Base-by-base conservation (phyloP, 306 rosid genomes). In the Oemleria cerasiformis region DNA sequence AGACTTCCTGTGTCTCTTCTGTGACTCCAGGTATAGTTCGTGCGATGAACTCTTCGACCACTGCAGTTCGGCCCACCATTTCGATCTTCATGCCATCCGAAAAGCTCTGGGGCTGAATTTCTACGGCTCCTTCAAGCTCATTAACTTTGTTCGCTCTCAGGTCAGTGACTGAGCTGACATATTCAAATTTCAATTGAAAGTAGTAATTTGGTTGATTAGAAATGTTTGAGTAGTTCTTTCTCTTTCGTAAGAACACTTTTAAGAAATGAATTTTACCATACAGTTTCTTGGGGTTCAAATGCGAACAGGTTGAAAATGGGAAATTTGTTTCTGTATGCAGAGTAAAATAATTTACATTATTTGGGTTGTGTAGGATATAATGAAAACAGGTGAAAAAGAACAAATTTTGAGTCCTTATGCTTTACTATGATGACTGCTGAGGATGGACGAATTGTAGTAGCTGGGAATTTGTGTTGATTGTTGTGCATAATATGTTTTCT, bases 81-180 rank as follows among this genome's bases (percentile, higher is more conserved):
- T 94, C 72, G 88, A 94, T 77, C 89, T 91, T 63, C 86, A 45
- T 2, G 57, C 65, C 34, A 51, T 87, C 14, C 79, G 77, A 63
- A 74, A 50, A 23, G 47, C 75, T 17, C 82, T 91, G 62, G 16
- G 72, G 62, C 79, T 94, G 68, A 90, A 89, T 71, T 94, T 91
- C 81, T 91, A 94, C 45, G 82, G 84, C 54, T 89, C 92, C 20
- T 83, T 94, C 74, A 91, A 89, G 85, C 86, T 91, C 73, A 87
- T 94, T 19, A 94, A 94, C 78, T 94, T 72, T 73, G 80, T 91
- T 38, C 95, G 96, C 75, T 80, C 90, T 38, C 85, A 81, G 95
- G 97, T 87, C 47, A 39, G 73, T 63, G 56, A 58, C 5, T 61
- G 45, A 7, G 23, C 9, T 59, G 45, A 42, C 40, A 55, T 16